Conservation (phyloP, 192 early-diverging fungal genomes). For the Dimargaris xerosporica region DNA sequence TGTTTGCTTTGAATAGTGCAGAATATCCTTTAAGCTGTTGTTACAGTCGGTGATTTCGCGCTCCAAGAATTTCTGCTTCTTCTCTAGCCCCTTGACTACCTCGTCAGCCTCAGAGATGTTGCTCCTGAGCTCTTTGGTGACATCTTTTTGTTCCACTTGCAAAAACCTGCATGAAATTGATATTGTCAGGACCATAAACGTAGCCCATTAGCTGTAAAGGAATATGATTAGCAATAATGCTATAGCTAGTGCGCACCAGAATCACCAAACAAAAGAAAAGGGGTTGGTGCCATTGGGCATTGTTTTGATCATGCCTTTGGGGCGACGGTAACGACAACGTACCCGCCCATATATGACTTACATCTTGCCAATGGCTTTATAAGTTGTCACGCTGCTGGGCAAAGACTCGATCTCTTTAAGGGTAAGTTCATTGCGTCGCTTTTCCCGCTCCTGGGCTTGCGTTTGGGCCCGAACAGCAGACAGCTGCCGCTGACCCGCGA, state of each 20-base stretch:
- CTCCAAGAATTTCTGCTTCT: constrained; percentile 31
- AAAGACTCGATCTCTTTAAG: constrained; percentile 24
- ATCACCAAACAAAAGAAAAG: too few species aligned
- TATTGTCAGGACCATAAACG: too few species aligned
- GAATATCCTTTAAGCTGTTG: constrained; percentile 21
- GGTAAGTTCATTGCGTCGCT: constrained; percentile 23
- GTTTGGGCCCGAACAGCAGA: constrained; percentile 25
- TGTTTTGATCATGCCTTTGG: too few species aligned
- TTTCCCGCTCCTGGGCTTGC: constrained; percentile 24
- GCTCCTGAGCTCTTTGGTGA: constrained; percentile 21
- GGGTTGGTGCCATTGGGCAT: too few species aligned
- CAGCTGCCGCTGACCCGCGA: constrained; percentile 23
- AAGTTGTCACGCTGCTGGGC: constrained; percentile 17
- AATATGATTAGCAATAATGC: too few species aligned
- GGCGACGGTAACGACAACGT: too few species aligned
- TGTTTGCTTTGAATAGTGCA: constrained; percentile 5
- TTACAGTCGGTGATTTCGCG: constrained; percentile 23
- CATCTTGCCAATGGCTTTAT: constrained; percentile 31
- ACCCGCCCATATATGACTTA: too few species aligned
- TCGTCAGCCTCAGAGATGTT: constrained; percentile 10
- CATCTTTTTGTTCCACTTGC: constrained; percentile 18
- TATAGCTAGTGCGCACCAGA: too few species aligned
- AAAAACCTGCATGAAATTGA: constrained; percentile 21
- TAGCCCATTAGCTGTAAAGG: too few species aligned
- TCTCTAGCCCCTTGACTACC: constrained; percentile 20